A percentile compares a stretch with the other conserved stretches of the same genome.
Evolutionary conservation across 495 filamentous ascomycete genomes (phyloP).

Genomic region (Tuber calosporum): DNA sequence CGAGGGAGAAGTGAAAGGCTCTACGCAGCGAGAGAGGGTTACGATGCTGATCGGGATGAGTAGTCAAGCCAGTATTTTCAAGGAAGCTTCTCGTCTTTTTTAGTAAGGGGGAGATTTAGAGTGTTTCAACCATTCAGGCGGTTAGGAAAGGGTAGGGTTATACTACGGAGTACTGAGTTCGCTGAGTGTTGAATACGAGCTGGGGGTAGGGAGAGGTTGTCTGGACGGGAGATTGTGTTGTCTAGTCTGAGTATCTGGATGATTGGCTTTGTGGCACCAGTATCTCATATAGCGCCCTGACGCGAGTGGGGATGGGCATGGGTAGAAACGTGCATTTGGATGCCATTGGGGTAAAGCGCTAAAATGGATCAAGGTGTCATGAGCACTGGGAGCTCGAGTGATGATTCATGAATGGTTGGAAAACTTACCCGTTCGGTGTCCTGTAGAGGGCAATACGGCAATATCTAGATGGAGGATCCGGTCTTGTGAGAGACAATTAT

Average conservation of each 20-base stretch:
- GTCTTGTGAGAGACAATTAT: background rate
- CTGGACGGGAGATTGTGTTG: background rate
- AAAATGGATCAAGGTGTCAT: background rate
- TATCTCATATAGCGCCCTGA: background rate
- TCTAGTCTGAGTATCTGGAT: background rate
- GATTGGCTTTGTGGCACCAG: background rate
- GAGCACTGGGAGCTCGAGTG: background rate
- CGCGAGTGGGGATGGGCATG: background rate
- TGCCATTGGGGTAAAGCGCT: background rate
- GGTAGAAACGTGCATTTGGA: background rate
- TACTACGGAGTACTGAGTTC: background rate
- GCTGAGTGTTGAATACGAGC: too few species aligned
- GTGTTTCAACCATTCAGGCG: background rate
- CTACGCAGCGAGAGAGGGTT: background rate
- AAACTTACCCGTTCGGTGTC: background rate
- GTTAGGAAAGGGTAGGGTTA: background rate
- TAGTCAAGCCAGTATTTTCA: background rate
- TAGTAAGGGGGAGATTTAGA: background rate
- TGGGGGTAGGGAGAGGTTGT: too few species aligned
- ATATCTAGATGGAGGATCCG: background rate
- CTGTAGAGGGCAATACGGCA: background rate
- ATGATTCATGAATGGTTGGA: background rate
- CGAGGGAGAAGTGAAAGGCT: background rate
- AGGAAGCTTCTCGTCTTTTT: background rate
- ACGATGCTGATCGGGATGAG: background rate